These are phyloP conservation scores for Candida endomychidarum DNA, from an alignment of 805 yeast genomes.

Conservation along the genomic window DNA sequence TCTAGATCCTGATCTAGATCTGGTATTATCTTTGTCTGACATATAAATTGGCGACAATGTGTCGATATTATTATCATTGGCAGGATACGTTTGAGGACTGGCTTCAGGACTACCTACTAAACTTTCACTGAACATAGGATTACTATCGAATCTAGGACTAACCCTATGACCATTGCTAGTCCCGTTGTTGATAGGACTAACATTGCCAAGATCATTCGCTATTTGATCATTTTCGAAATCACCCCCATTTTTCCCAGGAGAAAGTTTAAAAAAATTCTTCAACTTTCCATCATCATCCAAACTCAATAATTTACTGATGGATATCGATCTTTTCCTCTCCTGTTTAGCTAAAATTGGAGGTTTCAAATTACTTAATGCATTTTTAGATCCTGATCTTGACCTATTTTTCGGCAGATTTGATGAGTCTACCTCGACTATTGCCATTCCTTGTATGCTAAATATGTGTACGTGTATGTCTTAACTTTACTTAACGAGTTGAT, in stretches of 20 bases:
- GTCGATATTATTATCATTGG: background rate
- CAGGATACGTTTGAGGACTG: constrained; percentile 4
- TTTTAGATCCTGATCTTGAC: constrained; percentile 5
- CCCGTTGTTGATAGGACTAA: background rate
- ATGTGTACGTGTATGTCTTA: background rate
- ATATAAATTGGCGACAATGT: constrained; percentile 3
- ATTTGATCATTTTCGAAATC: background rate
- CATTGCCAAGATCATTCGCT: background rate
- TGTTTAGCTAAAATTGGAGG: constrained; percentile 14
- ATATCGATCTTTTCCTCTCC: constrained; percentile 14
- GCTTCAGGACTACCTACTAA: background rate
- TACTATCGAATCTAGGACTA: constrained; percentile 1
- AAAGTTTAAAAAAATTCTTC: constrained; percentile 14
- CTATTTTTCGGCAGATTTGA: constrained; percentile 4
- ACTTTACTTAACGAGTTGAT: no score
- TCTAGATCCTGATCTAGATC: constrained; percentile 2
- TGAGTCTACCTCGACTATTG: background rate
- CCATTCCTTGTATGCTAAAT: background rate
- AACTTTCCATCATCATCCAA: constrained; percentile 9
- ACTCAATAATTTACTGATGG: constrained; percentile 13
- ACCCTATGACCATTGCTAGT: background rate
- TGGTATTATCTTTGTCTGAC: constrained; percentile 12
- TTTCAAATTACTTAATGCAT: constrained; percentile 7
- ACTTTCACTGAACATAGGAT: background rate
- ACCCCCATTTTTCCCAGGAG: background rate